phyloP scores from a whole-genome alignment of 257 asterid genomes.

The Coffea eugenioides region DNA sequence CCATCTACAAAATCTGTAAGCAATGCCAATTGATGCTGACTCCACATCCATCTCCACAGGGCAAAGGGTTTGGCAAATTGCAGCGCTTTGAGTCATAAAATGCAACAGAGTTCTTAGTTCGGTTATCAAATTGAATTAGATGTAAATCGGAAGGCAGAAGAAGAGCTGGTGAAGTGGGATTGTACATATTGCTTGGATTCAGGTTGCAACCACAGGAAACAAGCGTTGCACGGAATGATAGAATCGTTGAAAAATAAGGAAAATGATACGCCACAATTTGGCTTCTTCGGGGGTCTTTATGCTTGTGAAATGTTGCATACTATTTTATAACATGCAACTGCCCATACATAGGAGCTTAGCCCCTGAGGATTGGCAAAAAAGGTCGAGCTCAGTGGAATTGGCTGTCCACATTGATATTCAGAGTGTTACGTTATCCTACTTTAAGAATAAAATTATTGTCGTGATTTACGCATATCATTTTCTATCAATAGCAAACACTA shows the following conservation, averaged over 20 bases:
- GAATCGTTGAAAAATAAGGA: constrained; percentile 69
- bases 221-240: constrained; percentile 64
- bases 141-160: constrained; percentile 58
- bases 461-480: no score
- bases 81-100: constrained; percentile 21
- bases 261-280: constrained; percentile 65
- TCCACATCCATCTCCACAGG: constrained; percentile 70
- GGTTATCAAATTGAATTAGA: constrained; percentile 55
- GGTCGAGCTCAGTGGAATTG: constrained; percentile 44
- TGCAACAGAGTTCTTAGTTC: constrained; percentile 34
- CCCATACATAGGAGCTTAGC: constrained; percentile 38
- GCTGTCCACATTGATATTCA: constrained; percentile 50
- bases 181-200: constrained; percentile 25
- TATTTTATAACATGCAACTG: constrained; percentile 60
- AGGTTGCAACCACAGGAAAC: constrained; percentile 80
- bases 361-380: constrained; percentile 52
- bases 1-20: constrained; percentile 45
- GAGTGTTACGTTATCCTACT: background rate
- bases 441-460: no score
- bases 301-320: constrained; percentile 49
- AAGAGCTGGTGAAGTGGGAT: constrained; percentile 45
- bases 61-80: constrained; percentile 50
- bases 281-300: constrained; percentile 21
- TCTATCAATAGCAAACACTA: no score
- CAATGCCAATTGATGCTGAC: constrained; percentile 75